Evolutionary conservation across 495 filamentous ascomycete genomes (phyloP).

Genomic region (Xylaria curta): DNA sequence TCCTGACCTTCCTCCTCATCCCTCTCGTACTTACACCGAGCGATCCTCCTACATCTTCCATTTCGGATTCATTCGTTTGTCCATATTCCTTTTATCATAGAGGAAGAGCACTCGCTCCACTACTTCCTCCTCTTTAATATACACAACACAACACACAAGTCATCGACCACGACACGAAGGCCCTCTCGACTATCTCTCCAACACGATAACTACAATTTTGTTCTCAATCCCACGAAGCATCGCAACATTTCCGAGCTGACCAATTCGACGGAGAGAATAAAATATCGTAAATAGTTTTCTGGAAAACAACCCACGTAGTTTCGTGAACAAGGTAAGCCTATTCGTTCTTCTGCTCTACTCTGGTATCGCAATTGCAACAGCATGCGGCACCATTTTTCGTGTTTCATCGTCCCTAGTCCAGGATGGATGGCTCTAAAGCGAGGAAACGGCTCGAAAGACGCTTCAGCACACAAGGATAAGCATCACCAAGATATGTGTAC

Average conservation of each 20-base stretch:
- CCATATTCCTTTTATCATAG: conserved; percentile 56
- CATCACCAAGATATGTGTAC: background rate
- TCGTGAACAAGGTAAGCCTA: background rate
- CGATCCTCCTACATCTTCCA: conserved; percentile 43
- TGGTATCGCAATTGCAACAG: background rate
- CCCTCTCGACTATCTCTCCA: background rate
- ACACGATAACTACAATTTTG: background rate
- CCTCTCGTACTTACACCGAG: conserved; percentile 41
- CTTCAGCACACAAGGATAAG: background rate
- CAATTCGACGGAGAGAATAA: background rate
- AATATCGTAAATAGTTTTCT: background rate
- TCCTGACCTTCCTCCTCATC: conserved; percentile 45
- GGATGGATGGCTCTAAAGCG: background rate
- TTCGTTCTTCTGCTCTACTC: background rate
- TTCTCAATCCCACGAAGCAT: conserved; percentile 10
- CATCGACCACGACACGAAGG: conserved; percentile 6
- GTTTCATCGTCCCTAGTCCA: background rate
- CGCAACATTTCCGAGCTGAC: background rate
- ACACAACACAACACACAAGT: conserved; percentile 8
- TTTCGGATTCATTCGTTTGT: conserved; percentile 49
- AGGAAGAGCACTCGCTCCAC: conserved; percentile 48
- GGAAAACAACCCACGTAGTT: background rate
- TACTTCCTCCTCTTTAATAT: conserved; percentile 48
- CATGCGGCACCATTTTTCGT: background rate
- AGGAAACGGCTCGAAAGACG: background rate